phyloP scores from a whole-genome alignment of 352 stramenopile genomes.

The Phytophthora nicotianae region DNA sequence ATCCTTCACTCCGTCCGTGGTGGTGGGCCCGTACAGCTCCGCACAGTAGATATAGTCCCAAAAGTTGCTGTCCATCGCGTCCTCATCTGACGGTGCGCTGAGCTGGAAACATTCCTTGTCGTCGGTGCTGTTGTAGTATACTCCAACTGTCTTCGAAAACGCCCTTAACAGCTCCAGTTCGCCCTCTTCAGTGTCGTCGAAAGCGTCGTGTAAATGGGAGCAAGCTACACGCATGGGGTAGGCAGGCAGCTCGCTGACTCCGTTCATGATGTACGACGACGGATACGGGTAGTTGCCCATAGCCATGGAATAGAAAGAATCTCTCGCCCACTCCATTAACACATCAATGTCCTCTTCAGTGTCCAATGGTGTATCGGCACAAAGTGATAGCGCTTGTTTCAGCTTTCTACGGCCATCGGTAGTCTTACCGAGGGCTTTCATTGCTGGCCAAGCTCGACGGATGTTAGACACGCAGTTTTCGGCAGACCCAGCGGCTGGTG shows the following conservation, averaged over 20 bases:
- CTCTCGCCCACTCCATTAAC: constrained; percentile 67
- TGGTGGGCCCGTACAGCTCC: constrained; percentile 65
- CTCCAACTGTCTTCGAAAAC: constrained; percentile 62
- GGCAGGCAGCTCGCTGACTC: constrained; percentile 77
- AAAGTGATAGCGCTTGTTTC: constrained; percentile 53
- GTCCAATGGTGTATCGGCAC: constrained; percentile 42
- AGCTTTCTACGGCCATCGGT: constrained; percentile 50
- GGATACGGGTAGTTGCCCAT: constrained; percentile 98
- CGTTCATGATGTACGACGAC: constrained; percentile 93
- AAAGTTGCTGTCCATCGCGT: constrained; percentile 58
- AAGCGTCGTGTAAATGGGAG: constrained; percentile 54
- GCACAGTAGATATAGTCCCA: constrained; percentile 83
- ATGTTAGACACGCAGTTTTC: constrained; percentile 84
- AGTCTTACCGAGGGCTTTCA: constrained; percentile 56
- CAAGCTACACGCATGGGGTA: constrained; percentile 92
- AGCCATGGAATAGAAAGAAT: constrained; percentile 90
- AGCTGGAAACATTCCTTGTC: constrained; percentile 62
- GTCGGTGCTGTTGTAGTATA: constrained; percentile 81
- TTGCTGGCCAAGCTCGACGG: constrained; percentile 59
- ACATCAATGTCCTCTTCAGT: constrained; percentile 49
- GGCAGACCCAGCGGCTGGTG: constrained; percentile 60
- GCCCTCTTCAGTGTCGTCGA: constrained; percentile 26
- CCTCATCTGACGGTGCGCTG: constrained; percentile 54
- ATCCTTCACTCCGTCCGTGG: constrained; percentile 72
- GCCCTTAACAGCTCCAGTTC: constrained; percentile 44